These are phyloP conservation scores for Draba incana DNA, from an alignment of 345 rosid species.

Conservation along the genomic window DNA sequence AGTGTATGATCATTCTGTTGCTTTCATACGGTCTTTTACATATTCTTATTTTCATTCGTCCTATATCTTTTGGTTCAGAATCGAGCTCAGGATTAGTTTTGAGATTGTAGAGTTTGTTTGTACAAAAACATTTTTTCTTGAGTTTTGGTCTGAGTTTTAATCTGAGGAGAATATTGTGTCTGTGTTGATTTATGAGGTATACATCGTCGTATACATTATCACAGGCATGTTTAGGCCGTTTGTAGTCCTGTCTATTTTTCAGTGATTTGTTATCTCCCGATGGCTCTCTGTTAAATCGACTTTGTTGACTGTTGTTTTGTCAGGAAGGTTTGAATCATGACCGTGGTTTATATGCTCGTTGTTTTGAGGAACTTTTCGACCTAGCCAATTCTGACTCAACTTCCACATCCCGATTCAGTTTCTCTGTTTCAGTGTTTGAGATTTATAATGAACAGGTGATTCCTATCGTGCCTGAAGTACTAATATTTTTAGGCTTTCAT, in stretches of 20 bases:
- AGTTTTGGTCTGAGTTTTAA: too few species aligned
- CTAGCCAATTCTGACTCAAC: constrained; percentile 88
- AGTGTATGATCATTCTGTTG: constrained; percentile 1
- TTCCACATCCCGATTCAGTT: constrained; percentile 70
- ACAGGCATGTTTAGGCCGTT: too few species aligned
- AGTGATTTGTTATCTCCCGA: constrained; percentile 15
- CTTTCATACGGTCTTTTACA: neutral
- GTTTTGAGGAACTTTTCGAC: constrained; percentile 96
- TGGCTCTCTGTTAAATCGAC: constrained; percentile 25
- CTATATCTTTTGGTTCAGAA: too few species aligned
- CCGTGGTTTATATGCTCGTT: constrained; percentile 94
- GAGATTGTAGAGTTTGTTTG: too few species aligned
- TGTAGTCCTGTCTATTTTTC: neutral
- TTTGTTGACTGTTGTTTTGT: constrained; percentile 37
- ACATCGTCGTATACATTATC: too few species aligned
- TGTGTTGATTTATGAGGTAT: too few species aligned
- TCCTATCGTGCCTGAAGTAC: constrained; percentile 10
- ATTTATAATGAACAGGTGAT: constrained; percentile 93
- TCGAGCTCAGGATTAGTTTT: too few species aligned
- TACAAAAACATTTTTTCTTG: too few species aligned
- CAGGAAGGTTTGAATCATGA: constrained; percentile 97
- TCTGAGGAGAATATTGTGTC: too few species aligned
- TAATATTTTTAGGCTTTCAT: constrained; percentile 17
- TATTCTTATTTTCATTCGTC: neutral
- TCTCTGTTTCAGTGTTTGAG: constrained; percentile 78